Percentiles rank a stretch among this genome's conserved stretches.
Conservation (phyloP, 2,329 filamentous ascomycete species). For the Fusarium anguioides region DNA sequence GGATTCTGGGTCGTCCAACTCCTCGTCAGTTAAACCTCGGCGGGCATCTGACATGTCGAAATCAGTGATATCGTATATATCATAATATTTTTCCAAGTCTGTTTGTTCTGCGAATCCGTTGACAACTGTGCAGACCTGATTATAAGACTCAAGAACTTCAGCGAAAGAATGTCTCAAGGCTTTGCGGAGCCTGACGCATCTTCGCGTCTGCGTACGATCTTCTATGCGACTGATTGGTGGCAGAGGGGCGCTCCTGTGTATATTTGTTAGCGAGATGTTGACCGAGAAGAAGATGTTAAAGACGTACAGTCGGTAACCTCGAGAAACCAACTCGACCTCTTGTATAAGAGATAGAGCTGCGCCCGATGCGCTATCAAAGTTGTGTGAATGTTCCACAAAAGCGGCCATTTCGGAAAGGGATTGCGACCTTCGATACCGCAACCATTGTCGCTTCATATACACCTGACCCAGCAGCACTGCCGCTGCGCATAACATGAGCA, state of each 20-base stretch:
- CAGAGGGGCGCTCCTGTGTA: slow-evolving; percentile 82
- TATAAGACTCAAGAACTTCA: slow-evolving; percentile 77
- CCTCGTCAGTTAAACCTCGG: slow-evolving; percentile 70
- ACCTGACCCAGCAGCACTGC: slow-evolving; percentile 70
- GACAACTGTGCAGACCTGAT: slow-evolving; percentile 74
- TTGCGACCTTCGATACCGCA: slow-evolving; percentile 80
- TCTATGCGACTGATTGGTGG: slow-evolving; percentile 94
- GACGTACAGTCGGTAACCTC: slow-evolving; percentile 84
- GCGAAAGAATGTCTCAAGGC: slow-evolving; percentile 77
- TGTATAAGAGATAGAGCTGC: slow-evolving; percentile 86
- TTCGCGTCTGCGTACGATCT: slow-evolving; percentile 79
- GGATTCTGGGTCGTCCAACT: slow-evolving; percentile 81
- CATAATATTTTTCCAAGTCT: slow-evolving; percentile 91
- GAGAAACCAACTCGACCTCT: slow-evolving; percentile 94
- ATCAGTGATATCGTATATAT: slow-evolving; percentile 84
- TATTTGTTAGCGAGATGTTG: slow-evolving; percentile 2
- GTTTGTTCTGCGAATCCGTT: slow-evolving; percentile 80
- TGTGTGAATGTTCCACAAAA: slow-evolving; percentile 80
- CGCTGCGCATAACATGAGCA: slow-evolving; percentile 64
- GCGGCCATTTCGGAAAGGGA: slow-evolving; percentile 75
- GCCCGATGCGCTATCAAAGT: slow-evolving; percentile 80
- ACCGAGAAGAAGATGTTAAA: neutral
- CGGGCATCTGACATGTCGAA: slow-evolving; percentile 78
- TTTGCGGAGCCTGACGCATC: slow-evolving; percentile 83
- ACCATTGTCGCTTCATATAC: slow-evolving; percentile 82